Base-by-base conservation (phyloP, 1,284 basidiomycete genomes). In the Tilletia walkeri region DNA sequence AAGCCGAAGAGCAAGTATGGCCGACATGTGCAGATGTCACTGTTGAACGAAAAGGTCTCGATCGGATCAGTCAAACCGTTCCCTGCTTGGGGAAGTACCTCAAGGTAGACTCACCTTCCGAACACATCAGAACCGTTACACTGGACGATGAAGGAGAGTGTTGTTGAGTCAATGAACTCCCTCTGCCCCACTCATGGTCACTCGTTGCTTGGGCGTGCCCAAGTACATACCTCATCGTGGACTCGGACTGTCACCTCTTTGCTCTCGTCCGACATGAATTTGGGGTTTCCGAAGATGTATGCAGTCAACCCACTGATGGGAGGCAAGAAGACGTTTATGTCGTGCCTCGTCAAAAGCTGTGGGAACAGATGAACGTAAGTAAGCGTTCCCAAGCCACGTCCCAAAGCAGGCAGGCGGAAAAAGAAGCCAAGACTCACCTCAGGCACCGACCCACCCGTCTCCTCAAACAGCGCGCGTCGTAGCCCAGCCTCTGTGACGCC, bases 271-370 rank as follows among this genome's bases (percentile, higher is more conserved):
- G 81, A 75, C 6, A 82, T 70, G 38, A 77, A 78, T 53, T 75
- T 70, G 4, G 77, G 73, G 59, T 75, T 69, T 86, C 73, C 80
- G 90, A 93, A 94, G 78, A 98, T 96, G 85, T 98, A 98, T 9
- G 93, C 93, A 0, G 94, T 95, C 78, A 94, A 84, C 49, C 90
- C 90, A 2, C 94, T 94, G 74, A 98, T 97, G 0, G 95, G 95
- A 0, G 95, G 95, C 0, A 97, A 87, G 88, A 97, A 97, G 34
- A 94, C 88, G 84, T 95, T 95, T 86, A 98, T 91, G 82, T 96
- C 94, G 0, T 93, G 94, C 16, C 95, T 89, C 10, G 95, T 97
- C 77, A 98, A 90, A 65, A 98, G 88, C 79, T 98, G 95, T 1
- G 94, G 94, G 84, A 30, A 30, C 24, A 30, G 24, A 30, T 30